A percentile compares a stretch with the other conserved stretches of the same genome.
Conservation (phyloP, 208 protist species). For the Crithidia thermophila region DNA sequence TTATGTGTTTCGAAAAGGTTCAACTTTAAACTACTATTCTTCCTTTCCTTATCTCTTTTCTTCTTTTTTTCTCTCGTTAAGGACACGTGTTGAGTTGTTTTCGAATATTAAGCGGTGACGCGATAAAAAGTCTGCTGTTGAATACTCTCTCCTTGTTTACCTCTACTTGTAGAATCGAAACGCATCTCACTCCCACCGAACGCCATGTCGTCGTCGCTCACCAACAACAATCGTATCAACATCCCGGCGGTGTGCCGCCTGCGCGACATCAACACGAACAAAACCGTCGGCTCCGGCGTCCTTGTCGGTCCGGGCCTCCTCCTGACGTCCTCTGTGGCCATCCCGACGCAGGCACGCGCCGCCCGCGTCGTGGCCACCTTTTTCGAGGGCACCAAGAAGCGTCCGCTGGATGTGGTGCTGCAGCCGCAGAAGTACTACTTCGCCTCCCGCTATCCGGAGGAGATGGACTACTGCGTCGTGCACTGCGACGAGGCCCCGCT, state of each 20-base stretch:
- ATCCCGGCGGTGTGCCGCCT: conserved; percentile 91
- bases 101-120: too few species aligned
- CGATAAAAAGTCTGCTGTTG: too few species aligned
- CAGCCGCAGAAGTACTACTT: conserved; percentile 82
- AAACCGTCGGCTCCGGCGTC: conserved; percentile 67
- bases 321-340: conserved; percentile 63
- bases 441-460: conserved; percentile 70
- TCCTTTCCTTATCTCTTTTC: not conserved
- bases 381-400: conserved; percentile 92
- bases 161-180: not conserved
- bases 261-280: conserved; percentile 30
- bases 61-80: not conserved
- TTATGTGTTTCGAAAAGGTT: not conserved
- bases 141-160: not conserved
- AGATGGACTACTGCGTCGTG: conserved; percentile 93
- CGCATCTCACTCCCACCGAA: too few species aligned
- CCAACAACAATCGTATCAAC: conserved; percentile 74
- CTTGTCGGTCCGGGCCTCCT: conserved; percentile 72
- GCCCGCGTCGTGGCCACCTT: conserved; percentile 71
- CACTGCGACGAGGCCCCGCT: conserved; percentile 72
- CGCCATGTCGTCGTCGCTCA: conserved; percentile 57
- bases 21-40: not conserved
- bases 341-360: conserved; percentile 27
- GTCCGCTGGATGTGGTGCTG: conserved; percentile 58
- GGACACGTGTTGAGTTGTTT: not conserved